Percentiles rank a stretch among this genome's conserved stretches.
Conservation (phyloP, 1,284 basidiomycete genomes). For the Apiotrichum mycotoxinovorans region DNA sequence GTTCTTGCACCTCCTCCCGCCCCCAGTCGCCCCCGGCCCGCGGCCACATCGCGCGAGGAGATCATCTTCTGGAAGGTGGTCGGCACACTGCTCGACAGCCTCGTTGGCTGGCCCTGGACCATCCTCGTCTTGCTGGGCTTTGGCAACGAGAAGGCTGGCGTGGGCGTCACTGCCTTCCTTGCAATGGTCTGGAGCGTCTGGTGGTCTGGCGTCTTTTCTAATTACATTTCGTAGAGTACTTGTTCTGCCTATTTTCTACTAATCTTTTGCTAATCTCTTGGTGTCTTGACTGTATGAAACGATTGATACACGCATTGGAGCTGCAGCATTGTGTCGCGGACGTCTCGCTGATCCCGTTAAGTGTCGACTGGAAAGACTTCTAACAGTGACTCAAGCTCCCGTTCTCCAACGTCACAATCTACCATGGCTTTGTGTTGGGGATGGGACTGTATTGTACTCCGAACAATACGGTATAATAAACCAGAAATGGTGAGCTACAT, state of each 20-base stretch:
- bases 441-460: no score
- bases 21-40: constrained; percentile 23
- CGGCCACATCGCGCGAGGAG: constrained; percentile 21
- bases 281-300: neutral
- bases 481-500: no score
- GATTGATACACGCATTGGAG: neutral
- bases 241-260: neutral
- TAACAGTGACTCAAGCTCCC: no score
- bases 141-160: constrained; percentile 37
- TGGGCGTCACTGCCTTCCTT: constrained; percentile 41
- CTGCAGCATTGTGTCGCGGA: no score
- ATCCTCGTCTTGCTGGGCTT: constrained; percentile 39
- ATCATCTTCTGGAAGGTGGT: constrained; percentile 27
- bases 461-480: no score
- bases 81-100: constrained; percentile 34
- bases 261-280: neutral
- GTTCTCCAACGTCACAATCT: no score
- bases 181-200: constrained; percentile 45
- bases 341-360: no score
- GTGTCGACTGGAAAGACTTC: no score
- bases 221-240: neutral
- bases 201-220: constrained; percentile 34
- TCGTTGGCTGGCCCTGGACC: constrained; percentile 43
- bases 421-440: no score
- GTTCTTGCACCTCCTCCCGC: constrained; percentile 32